Percentiles rank a stretch among this genome's conserved stretches.
Conservation (phyloP, 2,329 filamentous ascomycete genomes). For the Fusarium clavum region DNA sequence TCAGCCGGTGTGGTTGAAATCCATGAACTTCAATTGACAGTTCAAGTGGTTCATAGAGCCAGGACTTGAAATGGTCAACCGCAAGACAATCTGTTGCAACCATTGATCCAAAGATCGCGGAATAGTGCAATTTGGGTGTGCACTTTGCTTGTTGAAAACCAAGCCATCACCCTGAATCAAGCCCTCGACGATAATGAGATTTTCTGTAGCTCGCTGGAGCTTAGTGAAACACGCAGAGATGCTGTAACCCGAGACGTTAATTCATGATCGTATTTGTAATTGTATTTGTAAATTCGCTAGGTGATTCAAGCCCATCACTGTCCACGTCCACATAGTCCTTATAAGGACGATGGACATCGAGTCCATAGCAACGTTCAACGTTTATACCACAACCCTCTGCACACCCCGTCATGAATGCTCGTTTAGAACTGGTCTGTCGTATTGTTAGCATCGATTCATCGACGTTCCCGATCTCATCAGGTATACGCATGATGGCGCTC, state of each 20-base stretch:
- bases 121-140: too few species aligned
- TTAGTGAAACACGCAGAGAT: neutral
- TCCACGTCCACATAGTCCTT: conserved; percentile 7
- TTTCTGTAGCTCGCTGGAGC: neutral
- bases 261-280: conserved; percentile 45
- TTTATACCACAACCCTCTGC: conserved; percentile 4
- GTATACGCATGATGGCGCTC: neutral
- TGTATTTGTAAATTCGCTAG: conserved; percentile 42
- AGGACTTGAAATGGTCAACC: neutral
- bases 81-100: neutral
- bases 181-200: neutral
- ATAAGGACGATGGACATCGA: neutral
- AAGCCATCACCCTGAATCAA: neutral
- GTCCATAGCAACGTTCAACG: conserved; percentile 6
- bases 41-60: neutral
- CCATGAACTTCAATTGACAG: neutral
- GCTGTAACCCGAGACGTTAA: conserved; percentile 39
- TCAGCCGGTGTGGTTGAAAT: neutral
- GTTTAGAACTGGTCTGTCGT: conserved; percentile 42
- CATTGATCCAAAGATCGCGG: too few species aligned
- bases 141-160: neutral
- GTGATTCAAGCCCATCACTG: conserved; percentile 24
- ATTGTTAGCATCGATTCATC: conserved; percentile 18
- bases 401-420: conserved; percentile 3
- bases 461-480: neutral